These are phyloP conservation scores for Verticillium longisporum DNA, from an alignment of 2,329 filamentous ascomycete genomes.

Conservation along the genomic window DNA sequence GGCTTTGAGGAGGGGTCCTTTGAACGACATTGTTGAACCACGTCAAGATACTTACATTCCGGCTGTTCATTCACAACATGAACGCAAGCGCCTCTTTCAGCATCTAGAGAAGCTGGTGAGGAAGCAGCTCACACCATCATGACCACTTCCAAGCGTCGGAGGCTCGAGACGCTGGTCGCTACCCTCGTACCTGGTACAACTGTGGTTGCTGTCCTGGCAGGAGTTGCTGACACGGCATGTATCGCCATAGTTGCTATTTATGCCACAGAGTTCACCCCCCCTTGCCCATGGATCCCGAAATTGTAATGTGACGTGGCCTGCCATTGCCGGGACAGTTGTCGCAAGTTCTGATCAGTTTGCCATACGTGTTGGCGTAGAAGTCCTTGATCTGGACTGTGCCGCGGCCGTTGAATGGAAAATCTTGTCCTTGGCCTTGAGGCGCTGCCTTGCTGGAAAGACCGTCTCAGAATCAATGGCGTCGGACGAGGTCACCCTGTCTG, in stretches of 20 bases:
- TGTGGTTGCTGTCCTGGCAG: conserved; percentile 10
- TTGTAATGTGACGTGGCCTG: conserved; percentile 36
- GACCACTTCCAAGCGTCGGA: conserved; percentile 4
- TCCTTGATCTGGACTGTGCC: conserved; percentile 24
- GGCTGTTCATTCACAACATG: background rate
- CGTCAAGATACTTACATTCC: too few relatives aligned
- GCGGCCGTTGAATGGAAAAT: conserved; percentile 33
- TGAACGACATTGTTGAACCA: too few relatives aligned
- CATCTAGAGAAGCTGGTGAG: conserved; percentile 3
- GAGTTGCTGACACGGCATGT: conserved; percentile 7
- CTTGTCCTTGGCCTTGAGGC: conserved; percentile 29
- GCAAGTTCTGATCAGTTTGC: conserved; percentile 39
- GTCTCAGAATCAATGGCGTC: too few relatives aligned
- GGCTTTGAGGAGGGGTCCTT: too few relatives aligned
- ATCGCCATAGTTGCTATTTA: conserved; percentile 29
- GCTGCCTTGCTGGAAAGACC: too few relatives aligned
- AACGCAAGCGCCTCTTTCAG: background rate
- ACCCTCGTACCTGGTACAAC: conserved; percentile 8
- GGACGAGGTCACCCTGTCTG: too few relatives aligned
- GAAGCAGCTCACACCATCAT: conserved; percentile 8
- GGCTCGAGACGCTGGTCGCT: conserved; percentile 7
- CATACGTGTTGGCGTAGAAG: conserved; percentile 34
- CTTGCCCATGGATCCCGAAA: conserved; percentile 32
- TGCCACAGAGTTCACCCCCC: conserved; percentile 29
- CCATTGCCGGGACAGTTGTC: conserved; percentile 37